Percentiles rank a stretch among this genome's conserved stretches.
phyloP scores from a whole-genome alignment of 2,329 filamentous ascomycete genomes.

The Akanthomyces uredinophilus region DNA sequence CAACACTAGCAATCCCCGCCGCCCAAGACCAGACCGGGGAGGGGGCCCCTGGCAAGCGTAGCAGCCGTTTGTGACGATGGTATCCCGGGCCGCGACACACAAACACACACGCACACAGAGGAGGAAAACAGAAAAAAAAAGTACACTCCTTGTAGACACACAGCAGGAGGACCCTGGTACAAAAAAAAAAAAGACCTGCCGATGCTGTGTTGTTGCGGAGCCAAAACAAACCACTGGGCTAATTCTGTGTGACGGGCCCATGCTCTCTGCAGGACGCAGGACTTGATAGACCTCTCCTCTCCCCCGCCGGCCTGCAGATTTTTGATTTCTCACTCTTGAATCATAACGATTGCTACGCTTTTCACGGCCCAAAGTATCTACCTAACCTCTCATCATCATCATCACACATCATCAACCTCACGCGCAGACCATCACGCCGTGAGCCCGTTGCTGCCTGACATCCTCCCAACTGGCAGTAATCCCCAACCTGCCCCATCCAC shows the following conservation, averaged over 20 bases:
- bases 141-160: constrained; percentile 2
- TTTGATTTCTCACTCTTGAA: constrained; percentile 2
- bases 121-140: neutral
- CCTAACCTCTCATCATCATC: constrained; percentile 3
- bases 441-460: constrained; percentile 14
- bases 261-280: constrained; percentile 4
- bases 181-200: neutral
- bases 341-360: constrained; percentile 1
- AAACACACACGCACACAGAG: neutral
- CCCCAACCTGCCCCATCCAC: constrained; percentile 2
- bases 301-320: constrained; percentile 11
- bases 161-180: constrained; percentile 1
- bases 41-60: constrained; percentile 3
- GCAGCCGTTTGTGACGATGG: constrained; percentile 6
- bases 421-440: neutral
- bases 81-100: neutral
- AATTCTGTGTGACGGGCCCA: constrained; percentile 7
- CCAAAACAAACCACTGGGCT: constrained; percentile 7
- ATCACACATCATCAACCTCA: constrained; percentile 7
- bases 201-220: constrained; percentile 11
- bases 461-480: neutral
- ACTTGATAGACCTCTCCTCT: constrained; percentile 11
- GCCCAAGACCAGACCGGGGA: constrained; percentile 6
- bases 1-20: constrained; percentile 8
- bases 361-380: constrained; percentile 9